Evolutionary conservation across 345 rosid species (phyloP), one percentile per base, ranked within the genome.

Genomic region (Salix brachista): DNA sequence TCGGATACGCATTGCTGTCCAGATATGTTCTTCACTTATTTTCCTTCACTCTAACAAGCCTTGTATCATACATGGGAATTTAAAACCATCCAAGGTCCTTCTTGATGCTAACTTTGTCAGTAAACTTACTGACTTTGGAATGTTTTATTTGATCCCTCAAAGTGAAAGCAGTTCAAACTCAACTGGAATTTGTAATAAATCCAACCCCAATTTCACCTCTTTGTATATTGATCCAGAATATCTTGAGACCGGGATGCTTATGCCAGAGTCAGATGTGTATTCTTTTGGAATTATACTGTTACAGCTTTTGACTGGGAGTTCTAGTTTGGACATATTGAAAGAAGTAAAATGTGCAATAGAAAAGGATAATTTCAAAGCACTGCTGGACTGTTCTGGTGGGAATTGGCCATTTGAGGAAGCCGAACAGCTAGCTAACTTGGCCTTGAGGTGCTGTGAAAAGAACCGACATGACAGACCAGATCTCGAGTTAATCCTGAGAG

Each of bases 1-100:
- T 70, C 91, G 94, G 77, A 83, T 73, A 36, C 77, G 81, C 54
- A 88, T 91, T 81, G 97, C 97, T 58, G 76, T 84, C 13, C 97
- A 91, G 73, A 85, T 95, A 72, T 95, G 99, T 80, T 91, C 92
- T 76, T 91, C 89, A 13, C 95, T 94, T 25, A 56, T 90, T 79
- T 94, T 91, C 88, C 97, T 95, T 76, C 99, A 92, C 71, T 86
- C 97, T 71, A 92, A 85, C 72, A 75, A 81, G 67, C 99, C 97
- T 69, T 86, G 92, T 81, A 86, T 91, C 68, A 81, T 82, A 65
- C 99, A 95, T 75, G 99, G 97, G 61, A 89, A 88, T 79, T 83
- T 95, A 73, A 93, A 89, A 80, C 90, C 95, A 23, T 88, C 96
- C 69, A 95, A 92, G 75, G 82, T 95, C 79, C 97, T 95, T 74